Percentiles rank a stretch among this genome's conserved stretches.
These are phyloP conservation scores for Ganoderma sinense DNA, from an alignment of 1,284 basidiomycete species.

Conservation along the genomic window DNA sequence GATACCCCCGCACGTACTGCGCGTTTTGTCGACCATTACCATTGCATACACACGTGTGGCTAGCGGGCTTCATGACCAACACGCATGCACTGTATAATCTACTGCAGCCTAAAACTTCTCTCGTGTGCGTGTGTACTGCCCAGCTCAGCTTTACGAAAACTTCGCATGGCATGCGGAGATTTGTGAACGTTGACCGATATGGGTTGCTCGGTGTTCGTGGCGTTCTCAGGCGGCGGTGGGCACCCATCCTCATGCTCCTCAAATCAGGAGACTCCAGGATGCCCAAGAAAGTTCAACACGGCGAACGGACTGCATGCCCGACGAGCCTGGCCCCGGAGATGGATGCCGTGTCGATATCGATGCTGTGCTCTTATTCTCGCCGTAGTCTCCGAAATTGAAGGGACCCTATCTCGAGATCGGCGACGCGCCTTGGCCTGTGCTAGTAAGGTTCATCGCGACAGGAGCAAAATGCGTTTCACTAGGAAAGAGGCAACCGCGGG, in stretches of 20 bases:
- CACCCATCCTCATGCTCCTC: not conserved
- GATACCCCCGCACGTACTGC: conserved; percentile 28
- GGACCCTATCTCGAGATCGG: not conserved
- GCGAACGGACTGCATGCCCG: not conserved
- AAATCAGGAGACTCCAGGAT: not conserved
- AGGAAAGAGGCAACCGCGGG: not conserved
- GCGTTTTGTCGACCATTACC: conserved; percentile 20
- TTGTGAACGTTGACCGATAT: not conserved
- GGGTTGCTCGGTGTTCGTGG: not conserved
- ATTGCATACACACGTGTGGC: conserved; percentile 25
- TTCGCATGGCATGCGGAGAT: not conserved
- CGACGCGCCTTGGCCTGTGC: not conserved
- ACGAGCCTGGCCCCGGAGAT: not conserved
- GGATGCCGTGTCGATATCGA: not conserved
- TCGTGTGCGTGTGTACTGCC: not conserved
- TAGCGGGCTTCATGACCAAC: conserved; percentile 28
- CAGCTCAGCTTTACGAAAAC: too few relatives aligned
- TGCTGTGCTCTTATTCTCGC: not conserved
- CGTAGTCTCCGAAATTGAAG: not conserved
- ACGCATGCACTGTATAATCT: conserved; percentile 27
- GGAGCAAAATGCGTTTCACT: not conserved
- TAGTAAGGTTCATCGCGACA: not conserved
- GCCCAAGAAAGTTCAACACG: not conserved
- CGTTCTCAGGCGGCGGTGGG: not conserved
- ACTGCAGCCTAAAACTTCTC: conserved; percentile 1